Base-by-base conservation (phyloP, 768 basidiomycete genomes). In the Nidularia pulvinata region DNA sequence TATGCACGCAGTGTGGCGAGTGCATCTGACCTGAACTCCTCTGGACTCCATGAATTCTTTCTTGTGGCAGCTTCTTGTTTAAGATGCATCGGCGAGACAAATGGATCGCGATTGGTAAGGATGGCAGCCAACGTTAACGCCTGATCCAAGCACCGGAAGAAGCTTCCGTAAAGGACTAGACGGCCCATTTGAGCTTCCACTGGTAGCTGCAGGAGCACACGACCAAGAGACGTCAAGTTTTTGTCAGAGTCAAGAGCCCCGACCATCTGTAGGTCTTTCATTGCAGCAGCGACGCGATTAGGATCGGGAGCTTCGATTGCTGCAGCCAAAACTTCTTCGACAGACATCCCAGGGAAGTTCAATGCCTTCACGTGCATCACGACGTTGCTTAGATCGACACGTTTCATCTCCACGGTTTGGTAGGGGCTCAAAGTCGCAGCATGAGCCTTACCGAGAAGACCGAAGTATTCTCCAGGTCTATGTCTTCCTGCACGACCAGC, bases 291-390 rank as follows among this genome's bases (percentile, higher is more conserved):
- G 34, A 98, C 87, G 19, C 92, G 88, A 35, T 81, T 80, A 1
- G 81, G 70, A 35, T 82, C 84, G n/a, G 95, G 95, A 13, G 95
- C 89, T 65, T 98, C 95, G 51, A 97, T 97, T 10, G 88, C 80
- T 9, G 83, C 85, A 1, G 83, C 84, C 35, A 98, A 77, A 19
- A 97, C 93, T 55, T 95, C 89, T 62, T 95, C 90, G 5, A 93
- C 91, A 32, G 83, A 71, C 85, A 94, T 85, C 44, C 83, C 85
- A 5, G 92, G 91, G 65, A 97, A 89, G 65, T 93, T 86, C 35
- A 97, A 80, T 7, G 94, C 94, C 63, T 96, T 97, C 68, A 98
- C 84, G 65, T 95, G 95, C 95, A 98, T 98, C 13, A 96, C 93
- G 46, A 95, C 88, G 63, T 94, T 93, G 61, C 85, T 91, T 59